Evolutionary conservation across 208 protist genomes (phyloP).

Genomic region (Trypanosoma vivax): DNA sequence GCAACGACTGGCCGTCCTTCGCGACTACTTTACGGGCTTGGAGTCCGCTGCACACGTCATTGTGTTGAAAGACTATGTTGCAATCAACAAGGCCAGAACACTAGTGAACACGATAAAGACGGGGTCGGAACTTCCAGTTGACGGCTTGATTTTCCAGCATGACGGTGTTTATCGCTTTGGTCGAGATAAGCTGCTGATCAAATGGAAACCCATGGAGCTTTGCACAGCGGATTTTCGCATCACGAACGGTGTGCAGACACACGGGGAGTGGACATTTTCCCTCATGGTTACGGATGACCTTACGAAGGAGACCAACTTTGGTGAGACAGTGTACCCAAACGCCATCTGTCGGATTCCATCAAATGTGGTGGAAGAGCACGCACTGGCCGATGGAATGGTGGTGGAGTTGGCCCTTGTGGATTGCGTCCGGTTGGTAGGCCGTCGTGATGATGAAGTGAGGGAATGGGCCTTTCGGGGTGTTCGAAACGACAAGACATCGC

Average conservation of each 20-base stretch:
- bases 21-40: constrained; percentile 37
- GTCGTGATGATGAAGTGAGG: constrained; percentile 17
- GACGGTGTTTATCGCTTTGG: constrained; percentile 64
- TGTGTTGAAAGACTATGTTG: constrained; percentile 70
- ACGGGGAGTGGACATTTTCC: constrained; percentile 40
- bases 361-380: constrained; percentile 33
- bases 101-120: constrained; percentile 51
- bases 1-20: constrained; percentile 45
- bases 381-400: constrained; percentile 52
- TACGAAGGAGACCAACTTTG: constrained; percentile 12
- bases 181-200: constrained; percentile 58
- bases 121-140: constrained; percentile 36
- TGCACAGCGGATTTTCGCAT: constrained; percentile 86
- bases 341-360: constrained; percentile 45
- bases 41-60: constrained; percentile 9
- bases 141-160: constrained; percentile 84
- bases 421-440: neutral
- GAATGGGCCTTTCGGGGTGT: constrained; percentile 56
- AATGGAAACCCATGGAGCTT: constrained; percentile 82
- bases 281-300: constrained; percentile 48
- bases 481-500: constrained; percentile 61
- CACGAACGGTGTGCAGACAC: constrained; percentile 25
- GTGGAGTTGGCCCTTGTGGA: constrained; percentile 34
- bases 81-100: constrained; percentile 49
- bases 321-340: constrained; percentile 37